Conservation (phyloP, 805 yeast genomes). For the Yarrowia porcina region DNA sequence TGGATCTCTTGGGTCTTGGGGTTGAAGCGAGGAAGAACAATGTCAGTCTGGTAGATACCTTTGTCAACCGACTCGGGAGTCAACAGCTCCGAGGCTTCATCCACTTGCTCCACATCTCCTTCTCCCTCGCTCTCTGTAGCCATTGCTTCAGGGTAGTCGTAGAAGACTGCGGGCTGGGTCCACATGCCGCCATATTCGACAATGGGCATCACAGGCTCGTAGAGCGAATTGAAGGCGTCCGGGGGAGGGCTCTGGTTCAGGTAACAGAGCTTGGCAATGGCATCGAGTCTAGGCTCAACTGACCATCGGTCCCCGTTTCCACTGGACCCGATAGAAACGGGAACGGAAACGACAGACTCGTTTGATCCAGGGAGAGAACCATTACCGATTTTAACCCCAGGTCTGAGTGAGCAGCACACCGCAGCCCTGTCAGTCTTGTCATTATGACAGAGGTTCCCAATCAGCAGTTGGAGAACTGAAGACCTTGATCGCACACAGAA, state of each 20-base stretch:
- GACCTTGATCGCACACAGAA: background rate
- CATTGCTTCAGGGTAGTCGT: background rate
- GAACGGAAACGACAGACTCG: slow-evolving; percentile 1
- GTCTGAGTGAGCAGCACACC: background rate
- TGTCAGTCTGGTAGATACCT: background rate
- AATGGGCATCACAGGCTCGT: background rate
- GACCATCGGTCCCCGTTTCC: background rate
- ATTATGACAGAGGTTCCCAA: background rate
- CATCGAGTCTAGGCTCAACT: slow-evolving; percentile 2
- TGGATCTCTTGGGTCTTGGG: slow-evolving; percentile 1
- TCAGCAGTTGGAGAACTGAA: background rate
- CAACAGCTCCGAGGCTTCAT: background rate
- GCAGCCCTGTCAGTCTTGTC: background rate
- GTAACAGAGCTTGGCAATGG: slow-evolving; percentile 6
- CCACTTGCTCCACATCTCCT: background rate
- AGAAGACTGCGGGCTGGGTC: background rate
- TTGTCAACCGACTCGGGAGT: background rate
- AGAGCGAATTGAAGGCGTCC: background rate
- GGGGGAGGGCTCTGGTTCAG: background rate
- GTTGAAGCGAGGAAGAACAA: background rate
- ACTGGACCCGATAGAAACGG: background rate
- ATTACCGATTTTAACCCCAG: background rate
- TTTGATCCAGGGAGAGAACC: background rate
- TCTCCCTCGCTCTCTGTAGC: background rate
- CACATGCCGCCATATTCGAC: slow-evolving; percentile 17